Evolutionary conservation across 2,329 filamentous ascomycete genomes (phyloP).

Genomic region (Fusarium kyushuense): DNA sequence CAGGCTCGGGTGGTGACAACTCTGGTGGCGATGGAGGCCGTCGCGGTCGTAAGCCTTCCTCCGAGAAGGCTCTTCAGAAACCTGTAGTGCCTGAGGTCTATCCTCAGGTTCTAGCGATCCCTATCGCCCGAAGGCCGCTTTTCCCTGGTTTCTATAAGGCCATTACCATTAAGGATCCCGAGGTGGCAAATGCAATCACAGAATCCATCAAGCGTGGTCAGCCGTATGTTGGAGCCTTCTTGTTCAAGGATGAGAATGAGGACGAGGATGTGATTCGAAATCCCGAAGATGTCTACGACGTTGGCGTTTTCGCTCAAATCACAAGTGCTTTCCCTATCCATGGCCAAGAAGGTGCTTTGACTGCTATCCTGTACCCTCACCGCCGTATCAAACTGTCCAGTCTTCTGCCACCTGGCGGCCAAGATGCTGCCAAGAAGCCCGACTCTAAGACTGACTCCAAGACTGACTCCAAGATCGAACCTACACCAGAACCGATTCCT

Average conservation of each 20-base stretch:
- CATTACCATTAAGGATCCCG: conserved; percentile 93
- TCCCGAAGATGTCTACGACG: conserved; percentile 91
- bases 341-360: conserved; percentile 86
- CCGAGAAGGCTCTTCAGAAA: conserved; percentile 85
- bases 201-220: conserved; percentile 98
- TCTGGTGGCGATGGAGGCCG: conserved; percentile 72
- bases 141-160: conserved; percentile 99
- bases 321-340: conserved; percentile 94
- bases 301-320: conserved; percentile 97
- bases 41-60: conserved; percentile 76
- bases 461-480: conserved; percentile 61
- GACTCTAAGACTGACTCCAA: conserved; percentile 64
- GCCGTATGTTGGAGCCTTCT: conserved; percentile 95
- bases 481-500: conserved; percentile 70
- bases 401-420: conserved; percentile 76
- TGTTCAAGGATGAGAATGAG: conserved; percentile 95
- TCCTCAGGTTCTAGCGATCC: conserved; percentile 96
- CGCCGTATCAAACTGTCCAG: conserved; percentile 91
- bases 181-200: conserved; percentile 90
- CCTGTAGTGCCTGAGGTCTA: conserved; percentile 93
- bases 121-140: conserved; percentile 90
- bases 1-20: conserved; percentile 66
- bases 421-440: conserved; percentile 63
- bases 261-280: conserved; percentile 95
- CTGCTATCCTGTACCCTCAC: conserved; percentile 95